Base-by-base conservation (phyloP, 192 early-diverging fungal species). In the Backusella mclennaniae region DNA sequence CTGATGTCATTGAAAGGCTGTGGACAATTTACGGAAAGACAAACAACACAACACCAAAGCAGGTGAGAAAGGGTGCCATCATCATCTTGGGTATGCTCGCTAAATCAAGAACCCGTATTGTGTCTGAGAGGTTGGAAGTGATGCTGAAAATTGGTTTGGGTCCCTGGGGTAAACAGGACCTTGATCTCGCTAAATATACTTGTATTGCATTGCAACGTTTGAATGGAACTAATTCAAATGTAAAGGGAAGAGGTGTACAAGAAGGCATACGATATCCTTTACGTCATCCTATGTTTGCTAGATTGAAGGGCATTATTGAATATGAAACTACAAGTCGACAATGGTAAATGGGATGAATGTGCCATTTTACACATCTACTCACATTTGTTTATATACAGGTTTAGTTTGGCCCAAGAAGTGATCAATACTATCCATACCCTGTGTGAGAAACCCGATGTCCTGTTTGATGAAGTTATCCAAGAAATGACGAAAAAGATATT, bases 61-160 rank as follows among this genome's bases (percentile, higher is more conserved):
- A 84, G 2, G 89, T 95, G 78, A 91, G 97, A 14, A 89, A 94
- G 21, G 95, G 96, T 9, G 95, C 97, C 0, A 93, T 99, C 29
- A 95, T 97, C 56, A 90, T 99, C 49, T 82, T 99, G 5, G 91
- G 93, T 21, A 99, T 98, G 96, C 73, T 99, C 68, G 96, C 95
- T 6, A 96, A 96, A 75, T 91, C 95, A 4, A 91, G 89, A 35
- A 89, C 88, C 35, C 89, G 92, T 14, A 92, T 98, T 76, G 92
- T 98, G 35, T 85, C 91, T 0, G 91, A 97, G 44, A 95, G 96
- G 75, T 89, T 95, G 29, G 97, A 99, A 70, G 76, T 92, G 3
- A 84, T 98, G 73, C 84, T 97, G 33, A 84, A 87, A 56, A 88
- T 96, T 75, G 98, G 98, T 0, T 85, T 99, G 72, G 96, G 95